These are phyloP conservation scores for Amphibolis antarctica DNA, from an alignment of 106 monocot species.

Conservation along the genomic window DNA sequence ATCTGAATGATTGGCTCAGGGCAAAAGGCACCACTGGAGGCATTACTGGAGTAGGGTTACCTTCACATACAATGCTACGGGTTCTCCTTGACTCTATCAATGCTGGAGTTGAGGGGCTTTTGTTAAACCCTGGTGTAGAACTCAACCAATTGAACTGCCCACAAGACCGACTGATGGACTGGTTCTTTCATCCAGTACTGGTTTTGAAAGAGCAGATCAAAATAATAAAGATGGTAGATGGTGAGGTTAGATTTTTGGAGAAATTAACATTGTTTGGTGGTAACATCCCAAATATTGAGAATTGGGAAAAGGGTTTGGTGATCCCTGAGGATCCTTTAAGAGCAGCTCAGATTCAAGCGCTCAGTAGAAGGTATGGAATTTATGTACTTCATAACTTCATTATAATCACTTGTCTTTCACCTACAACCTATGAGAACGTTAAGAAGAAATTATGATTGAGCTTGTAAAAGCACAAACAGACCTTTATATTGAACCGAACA, in stretches of 20 bases:
- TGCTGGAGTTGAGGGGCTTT: constrained; percentile 43
- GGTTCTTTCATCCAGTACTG: constrained; percentile 88
- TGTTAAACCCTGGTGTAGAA: constrained; percentile 47
- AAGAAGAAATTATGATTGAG: no score
- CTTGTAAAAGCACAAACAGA: no score
- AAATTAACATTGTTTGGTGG: constrained; percentile 58
- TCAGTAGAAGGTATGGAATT: constrained; percentile 66
- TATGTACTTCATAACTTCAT: no score
- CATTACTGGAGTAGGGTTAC: constrained; percentile 49
- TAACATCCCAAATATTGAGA: constrained; percentile 17
- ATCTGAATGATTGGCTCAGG: constrained; percentile 64
- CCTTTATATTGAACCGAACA: no score
- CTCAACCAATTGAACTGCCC: constrained; percentile 60
- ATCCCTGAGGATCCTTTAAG: constrained; percentile 49
- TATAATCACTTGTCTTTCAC: no score
- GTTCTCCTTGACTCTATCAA: constrained; percentile 43
- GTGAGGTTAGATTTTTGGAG: constrained; percentile 69
- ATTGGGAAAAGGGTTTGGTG: constrained; percentile 43
- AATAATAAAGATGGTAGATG: constrained; percentile 41
- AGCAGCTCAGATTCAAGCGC: constrained; percentile 71
- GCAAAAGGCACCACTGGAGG: constrained; percentile 40
- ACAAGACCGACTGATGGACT: constrained; percentile 62
- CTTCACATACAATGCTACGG: constrained; percentile 38
- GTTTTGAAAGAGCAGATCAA: constrained; percentile 86
- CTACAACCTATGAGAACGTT: no score